Evolutionary conservation across 176 grass and related monocot genomes (phyloP).

Genomic region (Elaeis guineensis): DNA sequence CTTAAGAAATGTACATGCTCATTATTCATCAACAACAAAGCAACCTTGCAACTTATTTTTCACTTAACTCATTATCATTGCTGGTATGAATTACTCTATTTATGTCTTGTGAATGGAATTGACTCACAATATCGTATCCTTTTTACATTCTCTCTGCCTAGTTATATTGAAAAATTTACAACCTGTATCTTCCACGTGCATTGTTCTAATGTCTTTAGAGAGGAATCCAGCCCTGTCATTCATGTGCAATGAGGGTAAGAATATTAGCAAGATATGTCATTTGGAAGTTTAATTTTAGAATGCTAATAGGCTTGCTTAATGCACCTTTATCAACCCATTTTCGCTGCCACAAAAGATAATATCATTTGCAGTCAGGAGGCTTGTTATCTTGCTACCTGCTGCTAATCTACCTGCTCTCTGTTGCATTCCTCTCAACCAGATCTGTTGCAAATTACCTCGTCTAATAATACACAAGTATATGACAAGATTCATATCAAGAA

Average conservation of each 20-base stretch:
- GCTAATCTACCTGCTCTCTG: slow-evolving; percentile 82
- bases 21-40: too few species aligned
- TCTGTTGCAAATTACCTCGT: slow-evolving; percentile 36
- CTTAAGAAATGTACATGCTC: too few species aligned
- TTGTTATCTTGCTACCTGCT: slow-evolving; percentile 80
- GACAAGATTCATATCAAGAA: too few species aligned
- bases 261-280: too few species aligned
- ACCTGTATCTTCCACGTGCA: too few species aligned
- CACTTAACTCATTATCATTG: too few species aligned
- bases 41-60: too few species aligned
- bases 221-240: slow-evolving; percentile 39
- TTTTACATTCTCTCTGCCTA: too few species aligned
- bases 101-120: too few species aligned
- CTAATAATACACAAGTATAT: slow-evolving; percentile 3
- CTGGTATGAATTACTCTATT: too few species aligned
- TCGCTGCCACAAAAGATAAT: slow-evolving; percentile 82
- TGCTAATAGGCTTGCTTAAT: slow-evolving; percentile 14
- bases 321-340: slow-evolving; percentile 71
- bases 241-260: slow-evolving; percentile 1
- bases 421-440: slow-evolving; percentile 89
- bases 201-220: slow-evolving; percentile 14
- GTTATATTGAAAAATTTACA: too few species aligned
- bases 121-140: too few species aligned
- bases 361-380: slow-evolving; percentile 71
- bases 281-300: neutral